Base-by-base conservation (phyloP, 2,329 filamentous ascomycete species). In the Aspergillus sp. region DNA sequence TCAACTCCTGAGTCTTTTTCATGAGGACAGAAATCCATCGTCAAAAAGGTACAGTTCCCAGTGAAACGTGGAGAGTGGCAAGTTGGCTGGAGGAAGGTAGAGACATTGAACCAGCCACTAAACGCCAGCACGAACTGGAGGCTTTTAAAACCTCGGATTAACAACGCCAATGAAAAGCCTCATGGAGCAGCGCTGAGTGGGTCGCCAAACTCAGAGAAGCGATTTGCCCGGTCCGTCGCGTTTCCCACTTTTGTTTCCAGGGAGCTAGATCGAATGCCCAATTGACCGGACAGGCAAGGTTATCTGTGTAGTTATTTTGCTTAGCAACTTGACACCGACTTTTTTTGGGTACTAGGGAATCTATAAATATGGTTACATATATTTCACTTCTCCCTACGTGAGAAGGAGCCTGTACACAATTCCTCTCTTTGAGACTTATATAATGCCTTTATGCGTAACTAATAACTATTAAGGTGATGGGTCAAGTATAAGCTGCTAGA, bases 401-500 rank as follows among this genome's bases (percentile, higher is more conserved):
- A 39, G 32, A 39, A 39, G 32, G 32, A 39, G 32, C 52, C 54
- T 55, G 52, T 31, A 20, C 52, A 55, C 42, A 58, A 47, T 32
- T 50, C 42, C 39, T 54, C 56, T 54, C 42, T 49, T 22, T 54
- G 52, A 20, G 51, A 52, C n/a, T 46, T 22, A 45, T 51, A 58
- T 58, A 58, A 51, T 31, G 52, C 56, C 42, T 51, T 55, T 42
- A 51, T 52, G 52, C 52, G 52, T 58, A 55, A 51, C 51, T 39
- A 39, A 39, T 39, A 39, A 32, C 31, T 32, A 32, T 50, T 55
- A 50, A 58, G 54, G 39, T 42, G 49, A 55, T n/a, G 24, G 47
- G 56, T 55, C 56, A 24, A 58, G 52, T 52, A 54, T 52, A 58
- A 58, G n/a, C 29, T 55, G 52, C 52, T 58, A 52, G 52, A 55